Percentiles rank a stretch among this genome's conserved stretches.
phyloP scores from a whole-genome alignment of 768 basidiomycete genomes.

The Amanita rimosa region DNA sequence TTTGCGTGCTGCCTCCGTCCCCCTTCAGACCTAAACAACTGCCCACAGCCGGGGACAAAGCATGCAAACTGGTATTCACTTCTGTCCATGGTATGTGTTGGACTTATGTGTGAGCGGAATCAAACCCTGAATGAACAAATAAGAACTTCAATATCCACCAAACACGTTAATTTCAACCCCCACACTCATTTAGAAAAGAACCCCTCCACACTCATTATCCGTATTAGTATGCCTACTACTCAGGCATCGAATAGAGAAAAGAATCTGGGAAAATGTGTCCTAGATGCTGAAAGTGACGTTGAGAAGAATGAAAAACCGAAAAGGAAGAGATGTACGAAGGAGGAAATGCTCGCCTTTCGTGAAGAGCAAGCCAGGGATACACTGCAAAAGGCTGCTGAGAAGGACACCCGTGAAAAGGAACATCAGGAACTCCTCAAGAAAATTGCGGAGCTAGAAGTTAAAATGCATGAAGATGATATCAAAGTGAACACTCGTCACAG shows the following conservation, averaged over 20 bases:
- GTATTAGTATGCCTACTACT: not conserved
- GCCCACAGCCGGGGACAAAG: too few relatives aligned
- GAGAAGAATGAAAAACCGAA: not conserved
- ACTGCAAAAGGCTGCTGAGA: not conserved
- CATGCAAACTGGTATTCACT: too few relatives aligned
- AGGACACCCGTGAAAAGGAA: not conserved
- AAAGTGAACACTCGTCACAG: not conserved
- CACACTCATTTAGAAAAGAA: not conserved
- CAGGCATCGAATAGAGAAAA: not conserved
- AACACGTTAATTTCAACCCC: not conserved
- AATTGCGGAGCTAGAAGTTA: not conserved
- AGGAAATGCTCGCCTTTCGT: not conserved
- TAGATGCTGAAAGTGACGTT: not conserved
- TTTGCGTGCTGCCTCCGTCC: not conserved
- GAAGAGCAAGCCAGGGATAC: not conserved
- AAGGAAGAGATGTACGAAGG: conserved; percentile 1
- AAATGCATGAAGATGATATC: not conserved
- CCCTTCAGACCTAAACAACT: too few relatives aligned
- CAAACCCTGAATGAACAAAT: not conserved
- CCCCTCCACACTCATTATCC: not conserved
- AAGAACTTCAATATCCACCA: not conserved
- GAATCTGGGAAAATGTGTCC: not conserved
- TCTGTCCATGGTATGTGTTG: too few relatives aligned
- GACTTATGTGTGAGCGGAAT: not conserved
- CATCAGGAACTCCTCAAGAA: not conserved